phyloP scores from a whole-genome alignment of 441 rosid genomes.

The Gossypium gossypioides region DNA sequence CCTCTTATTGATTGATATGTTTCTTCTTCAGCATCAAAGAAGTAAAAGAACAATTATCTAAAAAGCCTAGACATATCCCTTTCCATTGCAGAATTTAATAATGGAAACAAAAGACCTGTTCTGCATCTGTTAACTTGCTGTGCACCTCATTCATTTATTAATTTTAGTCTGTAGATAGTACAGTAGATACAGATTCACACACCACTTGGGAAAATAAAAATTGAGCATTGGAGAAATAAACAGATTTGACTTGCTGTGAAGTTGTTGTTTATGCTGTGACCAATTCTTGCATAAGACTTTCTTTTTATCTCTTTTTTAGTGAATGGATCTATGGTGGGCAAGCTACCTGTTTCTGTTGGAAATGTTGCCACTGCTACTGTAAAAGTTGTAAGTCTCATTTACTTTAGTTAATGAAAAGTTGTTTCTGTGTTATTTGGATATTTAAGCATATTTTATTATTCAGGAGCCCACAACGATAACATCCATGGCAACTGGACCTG shows the following conservation, averaged over 20 bases:
- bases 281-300: slow-evolving; percentile 9
- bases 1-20: background rate
- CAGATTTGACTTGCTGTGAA: background rate
- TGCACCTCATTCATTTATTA: background rate
- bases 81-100: background rate
- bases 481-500: slow-evolving; percentile 53
- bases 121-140: background rate
- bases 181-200: background rate
- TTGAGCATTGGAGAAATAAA: background rate
- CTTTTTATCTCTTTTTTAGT: slow-evolving; percentile 31
- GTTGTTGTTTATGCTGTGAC: slow-evolving; percentile 20
- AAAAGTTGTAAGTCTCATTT: slow-evolving; percentile 64
- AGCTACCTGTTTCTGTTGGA: slow-evolving; percentile 63
- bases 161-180: background rate
- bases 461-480: slow-evolving; percentile 83
- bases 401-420: slow-evolving; percentile 21
- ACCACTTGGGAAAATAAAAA: background rate
- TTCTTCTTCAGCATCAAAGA: background rate
- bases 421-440: slow-evolving; percentile 10
- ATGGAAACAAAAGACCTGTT: background rate
- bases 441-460: slow-evolving; percentile 14
- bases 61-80: background rate
- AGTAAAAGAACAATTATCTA: background rate
- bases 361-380: slow-evolving; percentile 69
- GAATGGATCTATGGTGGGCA: slow-evolving; percentile 57